Evolutionary conservation across 1,139 yeast species (phyloP).

Genomic region (Yamadazyma atmosphaerica): DNA sequence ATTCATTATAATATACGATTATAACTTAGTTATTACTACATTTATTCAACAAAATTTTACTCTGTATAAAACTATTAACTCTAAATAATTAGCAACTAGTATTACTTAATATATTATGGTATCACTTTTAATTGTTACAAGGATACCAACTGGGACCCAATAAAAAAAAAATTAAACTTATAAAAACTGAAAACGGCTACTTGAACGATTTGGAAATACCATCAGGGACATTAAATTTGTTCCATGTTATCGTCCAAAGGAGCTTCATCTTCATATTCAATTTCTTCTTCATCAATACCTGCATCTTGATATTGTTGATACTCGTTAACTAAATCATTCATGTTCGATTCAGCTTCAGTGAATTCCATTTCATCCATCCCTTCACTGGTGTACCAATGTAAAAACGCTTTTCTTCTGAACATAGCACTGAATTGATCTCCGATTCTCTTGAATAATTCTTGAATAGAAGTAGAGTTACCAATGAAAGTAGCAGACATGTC

Average conservation of each 20-base stretch:
- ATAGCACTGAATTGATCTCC: conserved; percentile 88
- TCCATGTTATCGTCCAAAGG: conserved; percentile 57
- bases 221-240: conserved; percentile 17
- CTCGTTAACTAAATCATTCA: conserved; percentile 85
- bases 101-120: conserved; percentile 1
- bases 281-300: conserved; percentile 67
- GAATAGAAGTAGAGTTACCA: conserved; percentile 90
- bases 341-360: conserved; percentile 81
- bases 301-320: conserved; percentile 93
- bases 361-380: conserved; percentile 97
- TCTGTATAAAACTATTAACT: conserved; percentile 3
- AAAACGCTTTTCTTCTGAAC: conserved; percentile 93
- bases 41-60: conserved; percentile 6
- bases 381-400: conserved; percentile 93
- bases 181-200: neutral
- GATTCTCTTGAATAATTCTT: conserved; percentile 85
- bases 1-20: conserved; percentile 1
- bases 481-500: conserved; percentile 91
- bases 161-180: neutral
- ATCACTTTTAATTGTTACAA: conserved; percentile 1
- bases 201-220: neutral
- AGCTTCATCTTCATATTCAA: conserved; percentile 67
- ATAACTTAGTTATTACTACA: conserved; percentile 7
- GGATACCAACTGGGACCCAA: conserved; percentile 1
- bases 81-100: conserved; percentile 1